phyloP scores from a whole-genome alignment of 169 alveolate genomes.

The Plasmodium berghei region DNA sequence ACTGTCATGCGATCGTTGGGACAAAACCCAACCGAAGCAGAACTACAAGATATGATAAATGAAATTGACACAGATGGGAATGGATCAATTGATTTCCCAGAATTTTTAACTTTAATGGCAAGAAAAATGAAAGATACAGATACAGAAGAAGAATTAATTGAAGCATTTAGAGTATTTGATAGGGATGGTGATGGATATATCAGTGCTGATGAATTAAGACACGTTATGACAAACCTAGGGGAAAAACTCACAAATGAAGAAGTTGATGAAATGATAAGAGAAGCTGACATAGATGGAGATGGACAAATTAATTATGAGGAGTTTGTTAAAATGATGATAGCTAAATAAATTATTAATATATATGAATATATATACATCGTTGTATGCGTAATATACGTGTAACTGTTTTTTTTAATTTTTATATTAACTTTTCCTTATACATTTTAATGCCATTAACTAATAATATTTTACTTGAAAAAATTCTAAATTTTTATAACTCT shows the following conservation, averaged over 20 bases:
- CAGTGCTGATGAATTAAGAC: constrained; percentile 98
- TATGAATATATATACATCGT: neutral
- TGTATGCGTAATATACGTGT: neutral
- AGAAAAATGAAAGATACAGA: constrained; percentile 99
- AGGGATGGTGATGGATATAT: constrained; percentile 98
- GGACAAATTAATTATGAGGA: constrained; percentile 99
- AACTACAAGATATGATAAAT: constrained; percentile 95
- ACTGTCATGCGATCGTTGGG: constrained; percentile 96
- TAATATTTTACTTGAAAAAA: constrained; percentile 39
- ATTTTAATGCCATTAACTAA: constrained; percentile 11
- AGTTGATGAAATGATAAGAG: constrained; percentile 99
- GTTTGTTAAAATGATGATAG: constrained; percentile 98
- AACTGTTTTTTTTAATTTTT: no score
- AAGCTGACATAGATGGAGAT: constrained; percentile 99
- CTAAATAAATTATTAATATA: constrained; percentile 87
- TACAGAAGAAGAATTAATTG: constrained; percentile 99
- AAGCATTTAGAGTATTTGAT: constrained; percentile 98
- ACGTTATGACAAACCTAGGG: constrained; percentile 99
- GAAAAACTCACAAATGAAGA: constrained; percentile 99
- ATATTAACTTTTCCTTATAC: neutral
- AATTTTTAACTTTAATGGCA: constrained; percentile 98
- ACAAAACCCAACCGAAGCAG: constrained; percentile 98
- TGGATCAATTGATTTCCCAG: constrained; percentile 98
- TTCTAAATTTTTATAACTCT: constrained; percentile 7
- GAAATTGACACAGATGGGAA: constrained; percentile 96